Evolutionary conservation across 2,329 filamentous ascomycete genomes (phyloP), one percentile per base, ranked within the genome.

Genomic region (Nothopassalora personata): DNA sequence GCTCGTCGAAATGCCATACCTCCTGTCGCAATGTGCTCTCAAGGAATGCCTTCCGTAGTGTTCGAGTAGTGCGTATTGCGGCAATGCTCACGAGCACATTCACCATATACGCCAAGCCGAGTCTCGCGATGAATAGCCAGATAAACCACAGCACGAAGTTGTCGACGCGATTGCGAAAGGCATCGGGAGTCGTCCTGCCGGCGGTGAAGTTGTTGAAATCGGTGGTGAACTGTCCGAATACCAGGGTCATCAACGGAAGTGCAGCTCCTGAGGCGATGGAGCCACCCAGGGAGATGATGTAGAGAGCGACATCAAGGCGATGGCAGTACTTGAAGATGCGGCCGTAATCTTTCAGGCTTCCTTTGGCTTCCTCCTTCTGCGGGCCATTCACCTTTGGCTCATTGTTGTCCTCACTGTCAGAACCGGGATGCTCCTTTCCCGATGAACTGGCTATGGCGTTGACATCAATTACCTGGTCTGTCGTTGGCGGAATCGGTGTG

Each of bases 101-200:
- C 62, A 39, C 60, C 60, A 86, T 75, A 62, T 89, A 90, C 60
- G 82, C 83, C 45, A 89, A 74, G 18, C 75, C 68, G 64, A 89
- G 86, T 51, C 86, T 84, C 13, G 76, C 87, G 45, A 91, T 72
- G 71, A 91, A 91, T 6, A 91, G 76, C 57, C 84, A 84, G 56
- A 91, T 81, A 67, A 91, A 85, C 71, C 86, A 89, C 0, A 91
- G 74, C 1, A 82, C 84, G 60, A 69, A 66, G n/a, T 59, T 47
- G 52, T 70, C 64, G 49, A 70, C 62, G 18, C 53, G 46, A 46
- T 30, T 46, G 18, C 58, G 64, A 57, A 69, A 70, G 15, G 63
- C 50, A n/a, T 62, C 47, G 15, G 58, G 51, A 27, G 36, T 50
- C n/a, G 39, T 50, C 15, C 28, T 36, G 13, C 67, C 66, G 11